Base-by-base conservation (phyloP, 768 basidiomycete species). In the Sarcomyxa edulis region DNA sequence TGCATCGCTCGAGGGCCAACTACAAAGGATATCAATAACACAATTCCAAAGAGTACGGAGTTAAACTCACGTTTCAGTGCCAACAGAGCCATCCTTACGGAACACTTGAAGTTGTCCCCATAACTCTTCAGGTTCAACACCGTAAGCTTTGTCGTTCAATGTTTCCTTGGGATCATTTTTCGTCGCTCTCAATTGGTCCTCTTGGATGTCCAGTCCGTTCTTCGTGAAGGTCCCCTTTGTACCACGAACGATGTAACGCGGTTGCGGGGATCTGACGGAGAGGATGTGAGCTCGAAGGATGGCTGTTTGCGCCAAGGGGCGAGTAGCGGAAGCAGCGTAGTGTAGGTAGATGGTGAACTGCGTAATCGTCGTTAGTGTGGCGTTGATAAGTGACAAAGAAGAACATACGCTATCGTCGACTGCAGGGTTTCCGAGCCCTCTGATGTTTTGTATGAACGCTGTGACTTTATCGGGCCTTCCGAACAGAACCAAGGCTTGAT, bases 171-270 rank as follows among this genome's bases (percentile, higher is more conserved):
- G 74, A n/a, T n/a, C n/a, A 4, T 62, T 57, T 7, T 70, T 51
- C 35, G 80, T 74, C 8, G 55, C 66, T 51, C 78, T 80, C 35
- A 90, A 71, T 46, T 86, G 81, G 36, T 78, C 77, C 60, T 92
- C 90, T 53, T 93, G 89, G 3, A 77, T 61, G 56, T 91, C 89
- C 15, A 87, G 55, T 5, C 88, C 88, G 50, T 70, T 74, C 59
- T 95, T 93, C 42, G 71, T 65, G 59, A 73, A 91, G 3, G 78
- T 74, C 19, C 85, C 88, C 43, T 71, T 69, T 16, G 77, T 77
- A 28, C 88, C 87, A 37, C 82, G 78, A 43, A 90, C 71, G 28
- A 74, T 52, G 56, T 76, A 95, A 15, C 89, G 78, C 16, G 82
- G 58, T 56, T 91, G 91, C 2, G 64, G 68, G 4, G 72, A 64